These are phyloP conservation scores for Posidonia oceanica DNA, from an alignment of 116 monocot species.

Conservation along the genomic window DNA sequence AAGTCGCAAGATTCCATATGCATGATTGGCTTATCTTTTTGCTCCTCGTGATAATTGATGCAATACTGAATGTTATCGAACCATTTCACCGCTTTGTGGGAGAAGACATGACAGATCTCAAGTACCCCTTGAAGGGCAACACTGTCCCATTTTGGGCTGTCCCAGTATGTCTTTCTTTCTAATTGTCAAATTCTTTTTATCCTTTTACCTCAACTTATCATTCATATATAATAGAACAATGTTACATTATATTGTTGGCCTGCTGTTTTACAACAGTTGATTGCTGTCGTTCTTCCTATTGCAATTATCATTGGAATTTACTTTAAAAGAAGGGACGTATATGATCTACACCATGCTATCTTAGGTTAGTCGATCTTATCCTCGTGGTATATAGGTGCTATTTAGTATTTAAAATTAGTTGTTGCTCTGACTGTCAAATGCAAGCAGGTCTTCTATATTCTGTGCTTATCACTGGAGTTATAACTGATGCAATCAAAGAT, in stretches of 20 bases:
- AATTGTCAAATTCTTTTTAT: not conserved
- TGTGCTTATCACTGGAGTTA: conserved; percentile 55
- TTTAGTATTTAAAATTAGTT: not conserved
- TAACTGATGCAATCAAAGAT: conserved; percentile 76
- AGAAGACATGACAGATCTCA: conserved; percentile 55
- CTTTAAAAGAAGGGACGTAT: conserved; percentile 59
- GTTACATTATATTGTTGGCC: not conserved
- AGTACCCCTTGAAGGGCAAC: conserved; percentile 62
- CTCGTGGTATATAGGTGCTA: not conserved
- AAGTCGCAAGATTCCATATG: conserved; percentile 48
- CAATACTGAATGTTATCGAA: conserved; percentile 37
- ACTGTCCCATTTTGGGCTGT: conserved; percentile 70
- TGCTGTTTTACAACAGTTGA: conserved; percentile 25
- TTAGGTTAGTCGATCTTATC: conserved; percentile 34
- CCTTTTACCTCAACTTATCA: not conserved
- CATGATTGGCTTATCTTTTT: conserved; percentile 73
- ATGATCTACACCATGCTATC: conserved; percentile 85
- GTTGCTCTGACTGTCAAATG: not conserved
- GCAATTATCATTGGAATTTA: conserved; percentile 47
- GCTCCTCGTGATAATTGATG: conserved; percentile 31
- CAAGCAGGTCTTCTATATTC: conserved; percentile 61
- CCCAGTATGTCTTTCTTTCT: conserved; percentile 29
- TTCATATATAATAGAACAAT: not conserved
- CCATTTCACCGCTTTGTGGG: conserved; percentile 76
- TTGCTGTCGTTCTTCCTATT: conserved; percentile 52